Evolutionary conservation across 2,329 filamentous ascomycete species (phyloP), one percentile per base, ranked within the genome.

Genomic region (Akanthomyces uredinophilus): DNA sequence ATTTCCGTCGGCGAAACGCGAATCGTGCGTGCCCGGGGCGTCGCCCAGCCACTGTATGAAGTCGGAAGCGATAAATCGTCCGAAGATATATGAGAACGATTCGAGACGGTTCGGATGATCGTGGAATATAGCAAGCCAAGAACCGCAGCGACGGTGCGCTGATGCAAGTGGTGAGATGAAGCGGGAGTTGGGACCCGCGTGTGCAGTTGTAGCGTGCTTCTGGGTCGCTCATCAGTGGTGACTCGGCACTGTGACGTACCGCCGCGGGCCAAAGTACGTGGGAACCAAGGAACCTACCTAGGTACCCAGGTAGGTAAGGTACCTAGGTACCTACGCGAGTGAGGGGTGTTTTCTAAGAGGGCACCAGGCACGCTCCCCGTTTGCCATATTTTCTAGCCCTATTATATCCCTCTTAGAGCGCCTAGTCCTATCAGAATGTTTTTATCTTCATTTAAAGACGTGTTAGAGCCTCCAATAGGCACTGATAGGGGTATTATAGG

Each of bases 111-210:
- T 60, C 43, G 43, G 29, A 49, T 49, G 46, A n/a, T 39, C 10
- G 43, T 18, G 16, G 2, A 39, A 24, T 22, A 49, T 39, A 50
- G 32, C 11, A 50, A 35, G 10, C n/a, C 14, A 35, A 41, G 11
- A 54, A 54, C 14, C 14, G 29, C 59, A 61, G 59, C 59, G 50
- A 22, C 43, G 20, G 24, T 47, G 59, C 59, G 41, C 50, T 54
- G 50, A 54, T 61, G 50, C 29, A 39, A 61, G 50, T 61, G 37
- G 50, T 39, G n/a, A 54, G 50, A 39, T 47, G 29, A 27, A 18
- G 27, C 14, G 41, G 51, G 43, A 41, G 59, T 14, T 22, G 20
- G 39, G 43, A 41, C 16, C 18, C 29, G 41, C 39, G 49, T 14
- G 47, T 53, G 37, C n/a, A n/a, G 27, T 37, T 43, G 22, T 18